Evolutionary conservation across 345 rosid species (phyloP), one percentile per base, ranked within the genome.

Genomic region (Aegle marmelos): DNA sequence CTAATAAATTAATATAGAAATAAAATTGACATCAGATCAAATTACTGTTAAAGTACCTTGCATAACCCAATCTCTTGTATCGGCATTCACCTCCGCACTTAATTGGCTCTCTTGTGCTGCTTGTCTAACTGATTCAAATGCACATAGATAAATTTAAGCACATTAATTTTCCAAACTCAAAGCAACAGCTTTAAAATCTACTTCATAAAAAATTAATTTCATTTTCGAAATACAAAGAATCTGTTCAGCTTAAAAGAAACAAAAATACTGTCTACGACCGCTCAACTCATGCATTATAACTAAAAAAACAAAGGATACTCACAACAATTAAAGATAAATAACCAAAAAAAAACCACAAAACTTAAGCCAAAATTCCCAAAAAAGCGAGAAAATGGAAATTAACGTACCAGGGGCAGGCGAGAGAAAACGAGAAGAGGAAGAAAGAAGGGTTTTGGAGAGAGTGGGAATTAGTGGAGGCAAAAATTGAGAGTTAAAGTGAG

Each of bases 41-140:
- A 14, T 30, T 7, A 60, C 10, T 24, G 0, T 74, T 39, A 60
- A 17, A 61, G 22, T 80, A 92, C 98, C 99, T 90, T 92, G 97
- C 85, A 93, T 83, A 63, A 84, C 80, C 98, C 97, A 93, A 74
- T 92, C 98, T 77, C 76, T 83, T 17, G 91, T 77, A 50, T 89
- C 92, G 14, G 86, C 48, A 19, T 84, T 87, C n/a, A 59, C 76
- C 11, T 81, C 88, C 6, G 76, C 82, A 70, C 82, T 80, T 77
- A 88, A 57, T 75, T 83, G 89, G 78, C 87, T 87, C 53, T 91
- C 98, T 1, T 92, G 83, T 36, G 89, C 73, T 25, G 91, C 84
- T 65, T 62, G 83, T 66, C 85, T 19, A 60, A 85, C 95, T 90
- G 86, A 79, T 57, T 60, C 54, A 72, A 48, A 56, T 5, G 64